Conservation (phyloP, 768 basidiomycete genomes). For the Sutorius australiensis region DNA sequence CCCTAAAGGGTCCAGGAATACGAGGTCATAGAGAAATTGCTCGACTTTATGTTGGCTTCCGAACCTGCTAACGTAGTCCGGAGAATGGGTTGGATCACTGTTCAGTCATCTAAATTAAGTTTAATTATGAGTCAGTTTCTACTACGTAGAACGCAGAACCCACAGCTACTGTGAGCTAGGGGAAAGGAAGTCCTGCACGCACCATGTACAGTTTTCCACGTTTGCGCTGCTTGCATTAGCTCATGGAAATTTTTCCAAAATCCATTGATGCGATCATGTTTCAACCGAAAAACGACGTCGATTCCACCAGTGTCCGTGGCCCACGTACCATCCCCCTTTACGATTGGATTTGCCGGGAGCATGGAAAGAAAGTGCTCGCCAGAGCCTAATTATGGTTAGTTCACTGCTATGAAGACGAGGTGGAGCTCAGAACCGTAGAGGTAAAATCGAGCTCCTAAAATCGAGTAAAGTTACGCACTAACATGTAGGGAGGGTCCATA, state of each 20-base stretch:
- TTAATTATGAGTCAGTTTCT: too few relatives aligned
- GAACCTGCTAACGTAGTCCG: too few relatives aligned
- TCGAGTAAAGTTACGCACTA: background rate
- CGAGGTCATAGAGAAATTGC: too few relatives aligned
- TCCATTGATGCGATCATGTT: background rate
- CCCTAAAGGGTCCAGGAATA: too few relatives aligned
- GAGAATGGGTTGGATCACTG: too few relatives aligned
- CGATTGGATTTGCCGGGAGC: background rate
- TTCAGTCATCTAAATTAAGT: too few relatives aligned
- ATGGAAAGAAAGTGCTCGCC: conserved; percentile 3
- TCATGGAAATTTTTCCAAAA: conserved; percentile 1
- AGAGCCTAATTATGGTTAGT: background rate
- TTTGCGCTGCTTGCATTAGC: background rate
- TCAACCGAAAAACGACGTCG: conserved; percentile 3
- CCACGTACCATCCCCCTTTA: background rate
- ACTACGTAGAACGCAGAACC: too few relatives aligned
- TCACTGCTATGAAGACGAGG: background rate
- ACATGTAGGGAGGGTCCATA: too few relatives aligned
- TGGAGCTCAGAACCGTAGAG: background rate
- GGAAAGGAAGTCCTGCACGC: background rate
- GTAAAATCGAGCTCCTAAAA: background rate
- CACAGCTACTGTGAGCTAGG: too few relatives aligned
- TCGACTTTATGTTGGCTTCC: too few relatives aligned
- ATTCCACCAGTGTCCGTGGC: background rate
- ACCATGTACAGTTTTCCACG: background rate